A percentile compares a stretch with the other conserved stretches of the same genome.
Evolutionary conservation across 1,284 basidiomycete genomes (phyloP).

Genomic region (Cutaneotrichosporon daszewskae): DNA sequence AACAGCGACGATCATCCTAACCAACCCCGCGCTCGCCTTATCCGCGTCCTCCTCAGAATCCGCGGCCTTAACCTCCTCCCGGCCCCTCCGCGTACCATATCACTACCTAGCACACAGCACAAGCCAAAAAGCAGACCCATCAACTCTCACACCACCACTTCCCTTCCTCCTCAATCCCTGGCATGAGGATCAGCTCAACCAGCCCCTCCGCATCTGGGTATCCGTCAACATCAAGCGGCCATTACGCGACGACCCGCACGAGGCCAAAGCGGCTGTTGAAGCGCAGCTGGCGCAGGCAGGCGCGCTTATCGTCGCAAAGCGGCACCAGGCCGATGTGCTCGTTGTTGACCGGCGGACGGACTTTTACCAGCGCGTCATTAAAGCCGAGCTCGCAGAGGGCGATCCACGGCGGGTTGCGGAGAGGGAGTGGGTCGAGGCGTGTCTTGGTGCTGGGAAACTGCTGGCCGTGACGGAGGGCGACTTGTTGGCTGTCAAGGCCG

Average conservation of each 20-base stretch:
- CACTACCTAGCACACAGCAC: constrained; percentile 41
- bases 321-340: constrained; percentile 32
- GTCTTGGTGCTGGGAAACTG: constrained; percentile 17
- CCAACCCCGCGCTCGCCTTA: constrained; percentile 18
- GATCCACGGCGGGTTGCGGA: constrained; percentile 32
- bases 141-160: constrained; percentile 9
- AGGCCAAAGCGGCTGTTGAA: constrained; percentile 13
- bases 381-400: constrained; percentile 22
- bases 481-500: not conserved
- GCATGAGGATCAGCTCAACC: constrained; percentile 1
- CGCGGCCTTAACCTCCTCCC: not conserved
- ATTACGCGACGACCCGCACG: constrained; percentile 7
- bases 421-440: constrained; percentile 37
- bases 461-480: constrained; percentile 2
- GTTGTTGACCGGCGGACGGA: constrained; percentile 27
- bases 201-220: constrained; percentile 32
- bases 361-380: constrained; percentile 24
- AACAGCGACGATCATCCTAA: constrained; percentile 13
- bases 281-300: constrained; percentile 16
- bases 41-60: not conserved
- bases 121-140: too few relatives aligned
- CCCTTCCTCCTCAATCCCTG: constrained; percentile 18
- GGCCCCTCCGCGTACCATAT: constrained; percentile 19
- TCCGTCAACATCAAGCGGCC: constrained; percentile 29
- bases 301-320: constrained; percentile 26